Evolutionary conservation across 2,329 filamentous ascomycete species (phyloP).

Genomic region (Ophiosphaerella korrae): DNA sequence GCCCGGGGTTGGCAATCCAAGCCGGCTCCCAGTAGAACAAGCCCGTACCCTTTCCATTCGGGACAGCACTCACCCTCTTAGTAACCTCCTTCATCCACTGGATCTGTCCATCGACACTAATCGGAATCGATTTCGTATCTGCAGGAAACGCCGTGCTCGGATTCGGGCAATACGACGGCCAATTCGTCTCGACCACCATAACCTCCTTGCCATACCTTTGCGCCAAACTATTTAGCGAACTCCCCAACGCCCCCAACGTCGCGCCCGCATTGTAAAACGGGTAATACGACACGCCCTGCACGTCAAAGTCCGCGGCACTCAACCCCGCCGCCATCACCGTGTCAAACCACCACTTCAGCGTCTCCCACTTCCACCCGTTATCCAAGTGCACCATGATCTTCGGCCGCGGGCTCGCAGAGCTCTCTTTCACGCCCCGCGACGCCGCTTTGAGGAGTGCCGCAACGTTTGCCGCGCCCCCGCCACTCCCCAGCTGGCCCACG

Average conservation of each 20-base stretch:
- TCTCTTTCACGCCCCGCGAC: conserved; percentile 68
- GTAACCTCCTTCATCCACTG: conserved; percentile 67
- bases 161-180: conserved; percentile 67
- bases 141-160: conserved; percentile 64
- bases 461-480: conserved; percentile 59
- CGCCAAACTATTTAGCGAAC: conserved; percentile 63
- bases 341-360: conserved; percentile 70
- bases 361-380: conserved; percentile 74
- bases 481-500: conserved; percentile 60
- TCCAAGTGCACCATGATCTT: conserved; percentile 77
- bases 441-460: conserved; percentile 68
- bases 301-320: conserved; percentile 64
- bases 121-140: conserved; percentile 65
- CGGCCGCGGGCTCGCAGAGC: conserved; percentile 60
- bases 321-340: conserved; percentile 53
- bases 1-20: conserved; percentile 68
- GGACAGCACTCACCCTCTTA: conserved; percentile 58
- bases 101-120: conserved; percentile 66
- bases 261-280: conserved; percentile 70
- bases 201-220: conserved; percentile 68
- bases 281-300: conserved; percentile 75
- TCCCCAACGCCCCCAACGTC: conserved; percentile 62
- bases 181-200: conserved; percentile 73
- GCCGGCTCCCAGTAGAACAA: conserved; percentile 77
- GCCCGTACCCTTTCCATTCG: conserved; percentile 58